Evolutionary conservation across 2,329 filamentous ascomycete species (phyloP), one percentile per base, ranked within the genome.

Genomic region (Dactylellina leptospora): DNA sequence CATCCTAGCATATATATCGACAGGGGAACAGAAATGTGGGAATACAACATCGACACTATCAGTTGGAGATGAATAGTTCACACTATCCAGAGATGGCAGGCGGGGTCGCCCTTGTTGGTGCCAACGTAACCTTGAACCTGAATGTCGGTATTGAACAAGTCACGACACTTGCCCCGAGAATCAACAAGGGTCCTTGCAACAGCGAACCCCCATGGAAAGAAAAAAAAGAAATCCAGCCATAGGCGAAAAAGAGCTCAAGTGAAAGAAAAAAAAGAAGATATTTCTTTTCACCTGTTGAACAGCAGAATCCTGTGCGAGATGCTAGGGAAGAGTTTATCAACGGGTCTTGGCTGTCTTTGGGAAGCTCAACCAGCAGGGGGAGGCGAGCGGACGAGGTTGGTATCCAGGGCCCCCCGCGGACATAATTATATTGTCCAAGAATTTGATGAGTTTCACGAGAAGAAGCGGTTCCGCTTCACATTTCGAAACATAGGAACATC

Each of bases 141-240:
- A 45, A 53, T 25, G 30, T 40, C 54, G 62, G 62, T 68, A 68
- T 59, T 22, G 25, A 11, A 68, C 10, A 68, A 40, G 62, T 68
- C 62, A 68, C 62, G 62, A 59, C 47, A 68, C 53, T 45, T 18
- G 25, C 20, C 30, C 13, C 30, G 6, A 6, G 30, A 13, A 6
- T 44, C 38, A 48, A 28, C 30, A 38, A 33, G 47, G 25, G n/a
- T 6, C 23, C 36, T 23, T 30, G n/a, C 22, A 25, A 5, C 13
- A 44, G 18, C 51, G n/a, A n/a, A 11, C 18, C 9, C 20, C 27
- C 20, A 6, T 16, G 36, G 38, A 42, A 18, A 28, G 8, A 18
- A 42, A 22, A 27, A 13, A 59, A 36, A 38, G 23, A 44, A 18
- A 13, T 44, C 40, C 10, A 38, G 16, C 10, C 33, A 38, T 38